These are phyloP conservation scores for Leishmania tarentolae DNA, from an alignment of 208 protist genomes.

Conservation along the genomic window DNA sequence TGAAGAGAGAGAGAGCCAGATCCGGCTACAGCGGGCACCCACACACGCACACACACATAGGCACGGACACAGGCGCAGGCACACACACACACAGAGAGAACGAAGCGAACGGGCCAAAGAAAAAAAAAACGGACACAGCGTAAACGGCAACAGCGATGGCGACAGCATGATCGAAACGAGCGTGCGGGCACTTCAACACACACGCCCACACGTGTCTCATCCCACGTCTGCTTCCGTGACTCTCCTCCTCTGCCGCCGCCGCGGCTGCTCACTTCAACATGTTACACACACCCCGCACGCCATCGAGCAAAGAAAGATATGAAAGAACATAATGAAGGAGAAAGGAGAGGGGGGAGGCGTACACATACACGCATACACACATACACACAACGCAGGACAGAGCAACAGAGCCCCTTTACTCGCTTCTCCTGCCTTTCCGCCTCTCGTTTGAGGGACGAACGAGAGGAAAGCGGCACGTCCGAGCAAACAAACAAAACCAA, in stretches of 20 bases:
- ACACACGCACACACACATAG: not conserved
- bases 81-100: not conserved
- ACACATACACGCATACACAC: not conserved
- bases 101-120: not conserved
- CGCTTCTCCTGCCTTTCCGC: no score
- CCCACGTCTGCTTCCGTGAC: not conserved
- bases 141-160: not conserved
- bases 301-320: not conserved
- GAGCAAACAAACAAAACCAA: not conserved
- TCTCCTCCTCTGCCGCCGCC: not conserved
- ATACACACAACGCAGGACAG: not conserved
- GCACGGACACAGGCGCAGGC: not conserved
- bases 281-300: not conserved
- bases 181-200: not conserved
- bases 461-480: not conserved
- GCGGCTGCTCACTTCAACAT: not conserved
- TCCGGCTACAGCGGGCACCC: not conserved
- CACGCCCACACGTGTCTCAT: not conserved
- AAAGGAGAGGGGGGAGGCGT: not conserved
- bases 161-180: not conserved
- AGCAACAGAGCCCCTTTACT: no score
- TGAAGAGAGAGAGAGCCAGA: not conserved
- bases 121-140: not conserved
- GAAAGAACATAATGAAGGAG: not conserved
- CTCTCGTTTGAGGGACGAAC: no score